Conservation (phyloP, 768 basidiomycete species). For the Boletus eberwhitei region DNA sequence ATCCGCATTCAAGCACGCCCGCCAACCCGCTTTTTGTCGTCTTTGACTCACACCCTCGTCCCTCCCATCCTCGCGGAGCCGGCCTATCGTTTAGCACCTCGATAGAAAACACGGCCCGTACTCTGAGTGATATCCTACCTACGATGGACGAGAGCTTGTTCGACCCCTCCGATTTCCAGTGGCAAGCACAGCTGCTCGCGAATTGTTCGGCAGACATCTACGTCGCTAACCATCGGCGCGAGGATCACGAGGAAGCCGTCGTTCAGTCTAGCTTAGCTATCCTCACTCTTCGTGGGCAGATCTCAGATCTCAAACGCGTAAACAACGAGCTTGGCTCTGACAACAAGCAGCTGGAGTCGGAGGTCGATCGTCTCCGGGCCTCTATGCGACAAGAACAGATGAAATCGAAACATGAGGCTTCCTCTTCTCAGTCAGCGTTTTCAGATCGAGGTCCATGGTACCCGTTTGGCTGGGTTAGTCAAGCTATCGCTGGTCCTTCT, state of each 20-base stretch:
- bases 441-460: background rate
- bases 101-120: slow-evolving; percentile 39
- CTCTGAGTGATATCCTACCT: slow-evolving; percentile 46
- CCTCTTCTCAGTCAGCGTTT: background rate
- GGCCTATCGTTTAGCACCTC: slow-evolving; percentile 54
- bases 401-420: background rate
- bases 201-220: slow-evolving; percentile 61
- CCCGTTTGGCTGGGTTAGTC: slow-evolving; percentile 10
- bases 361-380: slow-evolving; percentile 17
- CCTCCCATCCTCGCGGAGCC: slow-evolving; percentile 55
- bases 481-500: slow-evolving; percentile 27
- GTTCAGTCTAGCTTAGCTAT: slow-evolving; percentile 50
- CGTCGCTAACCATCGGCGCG: slow-evolving; percentile 30
- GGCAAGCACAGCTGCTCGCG: slow-evolving; percentile 62
- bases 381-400: slow-evolving; percentile 14
- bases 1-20: background rate
- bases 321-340: slow-evolving; percentile 27
- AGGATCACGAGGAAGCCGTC: slow-evolving; percentile 33
- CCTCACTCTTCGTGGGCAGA: slow-evolving; percentile 40
- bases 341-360: slow-evolving; percentile 26
- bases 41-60: slow-evolving; percentile 67
- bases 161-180: slow-evolving; percentile 44
- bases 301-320: slow-evolving; percentile 35
- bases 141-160: slow-evolving; percentile 43
- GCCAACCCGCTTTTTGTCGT: slow-evolving; percentile 45